phyloP scores from a whole-genome alignment of 1,284 basidiomycete species.

The Puccinia novopanici region DNA sequence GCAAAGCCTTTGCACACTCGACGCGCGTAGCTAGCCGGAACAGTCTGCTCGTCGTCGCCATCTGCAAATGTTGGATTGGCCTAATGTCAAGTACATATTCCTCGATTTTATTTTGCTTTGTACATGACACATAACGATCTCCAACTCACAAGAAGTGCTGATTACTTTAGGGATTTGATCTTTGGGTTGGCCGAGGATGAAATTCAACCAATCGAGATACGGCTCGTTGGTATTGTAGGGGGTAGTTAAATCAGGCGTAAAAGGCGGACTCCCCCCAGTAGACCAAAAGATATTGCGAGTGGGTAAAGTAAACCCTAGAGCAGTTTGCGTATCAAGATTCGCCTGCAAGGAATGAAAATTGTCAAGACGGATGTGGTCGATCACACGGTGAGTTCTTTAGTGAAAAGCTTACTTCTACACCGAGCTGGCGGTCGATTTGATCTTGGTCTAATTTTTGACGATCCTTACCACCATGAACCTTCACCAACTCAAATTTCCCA shows the following conservation, averaged over 20 bases:
- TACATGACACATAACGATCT: too few relatives aligned
- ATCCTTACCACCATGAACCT: conserved; percentile 33
- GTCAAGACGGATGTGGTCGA: not conserved
- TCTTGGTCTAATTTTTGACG: conserved; percentile 14
- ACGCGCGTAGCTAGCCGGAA: conserved; percentile 52
- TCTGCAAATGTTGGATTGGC: not conserved
- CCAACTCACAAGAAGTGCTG: conserved; percentile 36
- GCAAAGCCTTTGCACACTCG: conserved; percentile 59
- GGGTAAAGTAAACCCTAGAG: conserved; percentile 43
- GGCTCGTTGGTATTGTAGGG: conserved; percentile 48
- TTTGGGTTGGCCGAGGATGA: conserved; percentile 24
- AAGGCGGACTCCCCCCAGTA: conserved; percentile 32
- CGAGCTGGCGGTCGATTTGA: conserved; percentile 18
- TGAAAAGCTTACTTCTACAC: conserved; percentile 37
- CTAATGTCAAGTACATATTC: too few relatives aligned
- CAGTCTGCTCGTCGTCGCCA: conserved; percentile 54
- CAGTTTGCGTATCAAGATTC: conserved; percentile 38
- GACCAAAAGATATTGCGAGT: conserved; percentile 41
- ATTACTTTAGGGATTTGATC: conserved; percentile 42
- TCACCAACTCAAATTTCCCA: conserved; percentile 22
- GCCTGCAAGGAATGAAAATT: not conserved
- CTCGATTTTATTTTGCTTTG: too few relatives aligned
- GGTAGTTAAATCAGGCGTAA: conserved; percentile 23
- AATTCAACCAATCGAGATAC: conserved; percentile 40
- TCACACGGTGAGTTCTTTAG: not conserved